Conservation (phyloP, 208 protist species). For the Leishmania major region DNA sequence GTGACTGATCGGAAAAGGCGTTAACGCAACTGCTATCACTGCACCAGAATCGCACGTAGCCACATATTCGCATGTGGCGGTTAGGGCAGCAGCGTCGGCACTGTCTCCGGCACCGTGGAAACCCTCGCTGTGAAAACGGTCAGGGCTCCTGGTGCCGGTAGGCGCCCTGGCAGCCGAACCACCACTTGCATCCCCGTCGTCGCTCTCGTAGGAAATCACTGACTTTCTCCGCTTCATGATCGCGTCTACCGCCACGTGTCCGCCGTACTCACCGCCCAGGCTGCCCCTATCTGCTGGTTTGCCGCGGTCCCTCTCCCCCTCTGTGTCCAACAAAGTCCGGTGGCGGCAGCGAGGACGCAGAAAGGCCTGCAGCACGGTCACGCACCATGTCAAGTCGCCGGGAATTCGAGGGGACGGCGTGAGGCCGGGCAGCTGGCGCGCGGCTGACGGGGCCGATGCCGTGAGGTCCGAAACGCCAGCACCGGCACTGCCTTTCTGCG, state of each 20-base stretch:
- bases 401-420: constrained; percentile 4
- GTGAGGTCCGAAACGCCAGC: not conserved
- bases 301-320: not conserved
- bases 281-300: not conserved
- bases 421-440: not conserved
- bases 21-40: not conserved
- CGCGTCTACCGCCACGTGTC: not conserved
- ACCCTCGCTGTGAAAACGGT: not conserved
- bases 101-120: not conserved
- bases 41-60: not conserved
- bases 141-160: not conserved
- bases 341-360: constrained; percentile 4
- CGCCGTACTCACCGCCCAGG: too few species aligned
- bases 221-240: not conserved
- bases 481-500: not conserved
- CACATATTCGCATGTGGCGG: not conserved
- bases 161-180: not conserved
- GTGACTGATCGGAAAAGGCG: too few species aligned
- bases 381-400: constrained; percentile 16
- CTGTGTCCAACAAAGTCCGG: not conserved
- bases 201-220: not conserved
- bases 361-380: constrained; percentile 12
- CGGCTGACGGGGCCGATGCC: not conserved
- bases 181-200: not conserved
- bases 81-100: not conserved